Base-by-base conservation (phyloP, 768 basidiomycete genomes). In the Rhizopogon roseolus region DNA sequence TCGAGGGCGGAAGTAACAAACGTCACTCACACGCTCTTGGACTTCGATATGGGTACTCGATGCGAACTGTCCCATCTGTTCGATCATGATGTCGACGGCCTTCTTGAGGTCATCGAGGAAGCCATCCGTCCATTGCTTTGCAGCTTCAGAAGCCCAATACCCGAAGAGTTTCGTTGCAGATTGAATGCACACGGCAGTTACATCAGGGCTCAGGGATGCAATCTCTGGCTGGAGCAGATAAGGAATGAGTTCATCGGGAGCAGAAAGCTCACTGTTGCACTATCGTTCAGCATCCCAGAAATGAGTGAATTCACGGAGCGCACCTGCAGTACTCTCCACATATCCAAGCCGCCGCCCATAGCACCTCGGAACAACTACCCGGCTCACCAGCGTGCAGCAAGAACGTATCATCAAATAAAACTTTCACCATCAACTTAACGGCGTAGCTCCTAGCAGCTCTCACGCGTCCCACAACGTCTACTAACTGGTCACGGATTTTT, bases 341-440 rank as follows among this genome's bases (percentile, higher is more conserved):
- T 60, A 98, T 90, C 90, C 92, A 99, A 5, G 93, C 93, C 9
- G 94, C 95, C 0, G 95, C 97, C 81, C 90, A 93, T 2, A 97
- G 73, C 8, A 96, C 81, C 63, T 95, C 91, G 0, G 85, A 81
- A 62, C 91, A 95, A 64, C 84, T 85, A 1, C 82, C 86, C 48
- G 81, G 79, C 19, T 90, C 86, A 17, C 74, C 71, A 3, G 85
- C 83, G 64, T 84, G 85, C 51, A 78, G 73, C 49, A 93, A 59
- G 61, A 95, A 80, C 0, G 79, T 77, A 41, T 91, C 87, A 58
- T 98, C 95, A 44, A 79, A 81, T 40, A 98, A 67, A 8, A 98
- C 64, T 46, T 86, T 84, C 55, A 85, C 83, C 85, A 95, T 88
- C 50, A 95, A 74, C 66, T 83, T 83, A 22, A 98, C 88, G 9